Evolutionary conservation across 2,329 filamentous ascomycete genomes (phyloP), one percentile per base, ranked within the genome.

Genomic region (Colletotrichum phormii): DNA sequence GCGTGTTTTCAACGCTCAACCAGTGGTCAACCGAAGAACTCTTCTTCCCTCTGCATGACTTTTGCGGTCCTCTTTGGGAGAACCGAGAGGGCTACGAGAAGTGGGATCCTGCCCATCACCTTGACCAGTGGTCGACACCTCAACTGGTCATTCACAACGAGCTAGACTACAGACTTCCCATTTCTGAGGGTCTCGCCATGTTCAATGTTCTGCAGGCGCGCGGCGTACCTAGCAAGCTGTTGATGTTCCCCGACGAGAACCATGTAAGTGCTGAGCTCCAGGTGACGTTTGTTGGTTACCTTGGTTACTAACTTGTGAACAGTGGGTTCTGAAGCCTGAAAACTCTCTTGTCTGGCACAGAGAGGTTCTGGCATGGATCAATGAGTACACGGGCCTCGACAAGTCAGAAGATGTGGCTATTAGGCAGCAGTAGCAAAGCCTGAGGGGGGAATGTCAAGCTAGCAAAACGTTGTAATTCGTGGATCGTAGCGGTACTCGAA

Each of bases 341-440:
- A 98, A 98, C 81, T 93, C 92, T 4, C 84, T 98, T 22, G 88
- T 97, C 24, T 98, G 97, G 97, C 95, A 98, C 79, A 89, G 89
- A 68, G 93, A 95, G 71, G 95, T 98, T 18, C 80, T 98, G 35
- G 90, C 90, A 68, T 98, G 94, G 91, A 91, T 92, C 75, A 92
- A 92, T 77, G 88, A 90, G 78, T 90, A 89, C 76, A 87, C 87
- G 29, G 87, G 87, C 0, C 78, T 90, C 22, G 79, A 81, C 26
- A 78, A 71, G 24, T 66, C 61, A 6, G 72, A 59, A 18, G 68
- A 67, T 4, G 29, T 72, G 46, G 49, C 60, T n/a, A 42, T 73
- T 15, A 64, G 71, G 46, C 57, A 71, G 33, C 57, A 53, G 18
- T 61, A 51, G n/a, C 5, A n/a, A 8, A 13, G 8, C 24, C 12